Percentiles rank a stretch among this genome's conserved stretches.
These are phyloP conservation scores for Globisporangium rhizosaccharum DNA, from an alignment of 352 stramenopile species.

Conservation along the genomic window DNA sequence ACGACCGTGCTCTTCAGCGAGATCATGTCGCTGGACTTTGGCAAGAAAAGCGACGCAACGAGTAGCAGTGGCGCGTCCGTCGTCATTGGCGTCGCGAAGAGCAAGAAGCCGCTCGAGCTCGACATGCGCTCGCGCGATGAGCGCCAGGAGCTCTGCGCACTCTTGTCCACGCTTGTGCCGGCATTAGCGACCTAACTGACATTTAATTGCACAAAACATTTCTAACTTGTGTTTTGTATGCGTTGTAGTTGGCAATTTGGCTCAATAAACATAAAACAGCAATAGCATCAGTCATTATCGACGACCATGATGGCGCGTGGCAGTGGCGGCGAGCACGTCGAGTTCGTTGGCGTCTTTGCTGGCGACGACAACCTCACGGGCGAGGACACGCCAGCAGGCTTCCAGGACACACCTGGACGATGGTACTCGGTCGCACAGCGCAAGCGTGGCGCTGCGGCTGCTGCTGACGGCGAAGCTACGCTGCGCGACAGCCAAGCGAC, in stretches of 20 bases:
- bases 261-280: too few species aligned
- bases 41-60: constrained; percentile 4
- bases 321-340: not conserved
- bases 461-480: constrained; percentile 34
- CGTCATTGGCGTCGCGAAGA: constrained; percentile 11
- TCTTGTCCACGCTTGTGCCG: constrained; percentile 14
- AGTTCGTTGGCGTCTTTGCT: constrained; percentile 31
- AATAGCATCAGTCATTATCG: too few species aligned
- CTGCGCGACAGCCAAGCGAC: constrained; percentile 39
- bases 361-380: constrained; percentile 25
- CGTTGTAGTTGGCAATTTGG: too few species aligned
- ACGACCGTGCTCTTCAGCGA: constrained; percentile 24
- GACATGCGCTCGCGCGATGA: constrained; percentile 40
- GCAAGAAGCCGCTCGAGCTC: constrained; percentile 31
- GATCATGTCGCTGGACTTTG: constrained; percentile 32
- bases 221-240: too few species aligned
- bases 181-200: not conserved
- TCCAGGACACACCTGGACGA: constrained; percentile 47
- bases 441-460: constrained; percentile 29
- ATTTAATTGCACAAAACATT: too few species aligned
- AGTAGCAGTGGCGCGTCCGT: constrained; percentile 9
- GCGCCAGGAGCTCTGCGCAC: constrained; percentile 21
- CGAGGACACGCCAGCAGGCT: constrained; percentile 54
- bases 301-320: not conserved
- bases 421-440: constrained; percentile 26